phyloP scores from a whole-genome alignment of 176 grass and related monocot genomes.

The Carex parvula region DNA sequence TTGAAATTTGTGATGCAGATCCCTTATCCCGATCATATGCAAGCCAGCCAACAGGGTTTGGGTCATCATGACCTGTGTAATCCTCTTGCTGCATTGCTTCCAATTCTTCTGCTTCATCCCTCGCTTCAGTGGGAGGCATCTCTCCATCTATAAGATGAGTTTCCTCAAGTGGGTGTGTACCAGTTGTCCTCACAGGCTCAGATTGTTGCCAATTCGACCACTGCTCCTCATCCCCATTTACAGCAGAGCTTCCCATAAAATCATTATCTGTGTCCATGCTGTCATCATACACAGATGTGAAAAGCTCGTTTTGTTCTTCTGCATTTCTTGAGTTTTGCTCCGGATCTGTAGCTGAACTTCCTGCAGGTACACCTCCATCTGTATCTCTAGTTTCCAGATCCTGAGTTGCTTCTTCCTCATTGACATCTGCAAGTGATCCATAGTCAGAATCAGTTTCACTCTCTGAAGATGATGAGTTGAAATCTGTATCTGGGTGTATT shows the following conservation, averaged over 20 bases:
- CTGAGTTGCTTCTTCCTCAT: neutral
- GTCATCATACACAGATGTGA: neutral
- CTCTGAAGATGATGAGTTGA: conserved; percentile 6
- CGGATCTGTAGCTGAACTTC: neutral
- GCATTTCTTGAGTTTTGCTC: neutral
- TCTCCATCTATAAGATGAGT: neutral
- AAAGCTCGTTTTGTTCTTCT: neutral
- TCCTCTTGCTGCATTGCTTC: conserved; percentile 2
- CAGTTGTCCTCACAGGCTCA: neutral
- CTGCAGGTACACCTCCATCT: neutral
- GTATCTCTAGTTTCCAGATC: conserved; percentile 6
- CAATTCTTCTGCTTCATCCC: neutral
- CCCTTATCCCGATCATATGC: conserved; percentile 19
- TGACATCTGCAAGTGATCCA: conserved; percentile 16
- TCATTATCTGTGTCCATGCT: neutral
- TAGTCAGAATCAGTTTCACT: conserved; percentile 25
- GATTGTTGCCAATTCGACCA: neutral
- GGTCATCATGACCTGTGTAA: neutral
- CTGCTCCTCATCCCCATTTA: conserved; percentile 8
- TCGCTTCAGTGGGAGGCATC: neutral
- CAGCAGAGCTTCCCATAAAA: neutral
- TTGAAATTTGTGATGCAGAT: neutral
- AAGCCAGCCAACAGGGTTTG: conserved; percentile 23
- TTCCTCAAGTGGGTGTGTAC: neutral
- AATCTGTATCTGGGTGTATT: conserved; percentile 21